Evolutionary conservation across 129 eudicot species (phyloP).

Genomic region (sunflower (Helianthus annuus)): DNA sequence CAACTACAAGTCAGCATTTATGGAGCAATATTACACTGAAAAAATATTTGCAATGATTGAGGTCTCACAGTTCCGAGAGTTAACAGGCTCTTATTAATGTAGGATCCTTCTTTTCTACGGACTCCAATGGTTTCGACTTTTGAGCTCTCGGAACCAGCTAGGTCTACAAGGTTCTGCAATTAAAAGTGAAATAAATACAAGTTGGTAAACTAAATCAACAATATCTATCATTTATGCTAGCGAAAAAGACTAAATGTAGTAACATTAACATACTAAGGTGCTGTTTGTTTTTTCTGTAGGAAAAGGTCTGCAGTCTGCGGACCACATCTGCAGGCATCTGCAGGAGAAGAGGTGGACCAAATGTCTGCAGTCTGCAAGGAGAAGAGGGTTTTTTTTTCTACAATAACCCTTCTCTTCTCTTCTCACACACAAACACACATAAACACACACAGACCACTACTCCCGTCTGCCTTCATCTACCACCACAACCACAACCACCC

Average conservation of each 20-base stretch:
- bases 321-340: no score
- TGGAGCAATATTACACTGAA: slow-evolving; percentile 37
- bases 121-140: slow-evolving; percentile 87
- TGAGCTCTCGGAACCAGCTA: slow-evolving; percentile 99
- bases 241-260: background rate
- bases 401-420: no score
- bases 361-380: no score
- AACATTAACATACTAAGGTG: background rate
- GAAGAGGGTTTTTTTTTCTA: no score
- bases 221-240: slow-evolving; percentile 8
- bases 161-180: slow-evolving; percentile 94
- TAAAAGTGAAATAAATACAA: slow-evolving; percentile 33
- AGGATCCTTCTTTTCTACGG: slow-evolving; percentile 92
- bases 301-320: no score
- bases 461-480: no score
- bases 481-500: no score
- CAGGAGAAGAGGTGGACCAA: no score
- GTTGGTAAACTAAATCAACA: slow-evolving; percentile 20
- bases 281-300: no score
- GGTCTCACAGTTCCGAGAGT: slow-evolving; percentile 98
- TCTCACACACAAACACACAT: no score
- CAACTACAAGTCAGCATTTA: slow-evolving; percentile 21
- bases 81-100: slow-evolving; percentile 90
- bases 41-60: slow-evolving; percentile 42
- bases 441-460: no score